Percentiles rank a stretch among this genome's conserved stretches.
These are phyloP conservation scores for Yarrowia keelungensis DNA, from an alignment of 805 yeast species.

Conservation along the genomic window DNA sequence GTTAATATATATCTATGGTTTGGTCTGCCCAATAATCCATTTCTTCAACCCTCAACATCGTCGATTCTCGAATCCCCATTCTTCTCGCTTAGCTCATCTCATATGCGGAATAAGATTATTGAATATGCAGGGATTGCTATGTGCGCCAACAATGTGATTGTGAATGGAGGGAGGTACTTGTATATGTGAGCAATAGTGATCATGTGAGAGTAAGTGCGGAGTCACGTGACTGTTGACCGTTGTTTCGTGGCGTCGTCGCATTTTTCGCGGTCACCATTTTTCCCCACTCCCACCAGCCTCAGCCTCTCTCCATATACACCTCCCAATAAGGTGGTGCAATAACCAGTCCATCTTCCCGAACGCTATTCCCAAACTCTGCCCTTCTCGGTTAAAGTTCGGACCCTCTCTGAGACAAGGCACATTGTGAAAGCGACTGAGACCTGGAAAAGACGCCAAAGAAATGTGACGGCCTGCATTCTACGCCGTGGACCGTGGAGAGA, in stretches of 20 bases:
- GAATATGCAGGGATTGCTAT: neutral
- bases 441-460: too few species aligned
- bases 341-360: neutral
- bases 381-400: neutral
- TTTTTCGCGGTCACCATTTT: too few species aligned
- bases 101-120: neutral
- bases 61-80: too few species aligned
- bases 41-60: too few species aligned
- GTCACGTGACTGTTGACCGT: too few species aligned
- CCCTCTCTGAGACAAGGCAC: neutral
- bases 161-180: neutral
- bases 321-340: neutral
- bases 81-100: neutral
- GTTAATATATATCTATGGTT: too few species aligned
- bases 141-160: slow-evolving; percentile 6
- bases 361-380: neutral
- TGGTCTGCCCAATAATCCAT: too few species aligned
- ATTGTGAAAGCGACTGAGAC: neutral
- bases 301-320: neutral
- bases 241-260: neutral
- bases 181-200: too few species aligned
- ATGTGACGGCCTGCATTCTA: too few species aligned
- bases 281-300: too few species aligned
- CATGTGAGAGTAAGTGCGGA: too few species aligned
- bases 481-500: too few species aligned